A percentile compares a stretch with the other conserved stretches of the same genome.
Evolutionary conservation across 441 rosid genomes (phyloP).

Genomic region (Brassica balearica): DNA sequence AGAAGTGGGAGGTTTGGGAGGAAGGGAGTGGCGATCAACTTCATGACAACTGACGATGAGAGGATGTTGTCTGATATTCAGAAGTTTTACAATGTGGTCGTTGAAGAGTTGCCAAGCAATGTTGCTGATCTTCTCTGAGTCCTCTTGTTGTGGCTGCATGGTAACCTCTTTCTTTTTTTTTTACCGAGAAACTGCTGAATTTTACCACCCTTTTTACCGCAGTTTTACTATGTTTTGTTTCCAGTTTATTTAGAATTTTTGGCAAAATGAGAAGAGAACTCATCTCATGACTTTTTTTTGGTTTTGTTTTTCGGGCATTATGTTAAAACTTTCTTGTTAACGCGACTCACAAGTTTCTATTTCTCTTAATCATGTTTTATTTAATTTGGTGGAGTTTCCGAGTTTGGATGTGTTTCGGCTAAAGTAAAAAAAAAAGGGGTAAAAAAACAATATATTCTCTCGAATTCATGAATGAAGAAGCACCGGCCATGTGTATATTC

Average conservation of each 20-base stretch:
- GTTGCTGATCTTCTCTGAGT: constrained; percentile 55
- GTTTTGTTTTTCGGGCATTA: constrained; percentile 16
- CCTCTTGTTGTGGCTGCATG: background rate
- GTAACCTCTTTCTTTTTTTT: background rate
- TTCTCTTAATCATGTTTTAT: background rate
- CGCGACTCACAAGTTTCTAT: constrained; percentile 12
- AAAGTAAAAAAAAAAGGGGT: background rate
- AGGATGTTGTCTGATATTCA: constrained; percentile 65
- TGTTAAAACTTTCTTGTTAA: constrained; percentile 5
- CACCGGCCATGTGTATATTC: constrained; percentile 32
- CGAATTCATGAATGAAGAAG: constrained; percentile 25
- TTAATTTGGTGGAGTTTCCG: background rate
- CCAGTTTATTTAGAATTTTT: background rate
- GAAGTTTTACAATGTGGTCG: constrained; percentile 60
- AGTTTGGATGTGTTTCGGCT: background rate
- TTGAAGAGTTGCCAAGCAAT: constrained; percentile 61
- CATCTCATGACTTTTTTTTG: constrained; percentile 21
- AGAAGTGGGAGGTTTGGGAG: constrained; percentile 72
- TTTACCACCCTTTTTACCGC: background rate
- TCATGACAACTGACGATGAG: constrained; percentile 60
- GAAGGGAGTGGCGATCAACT: constrained; percentile 67
- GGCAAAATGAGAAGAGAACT: constrained; percentile 31
- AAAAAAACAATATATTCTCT: background rate
- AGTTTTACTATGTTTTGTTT: constrained; percentile 23
- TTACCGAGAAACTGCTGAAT: constrained; percentile 13